Evolutionary conservation across 2,329 filamentous ascomycete species (phyloP).

Genomic region (Trichoderma cornu-damae): DNA sequence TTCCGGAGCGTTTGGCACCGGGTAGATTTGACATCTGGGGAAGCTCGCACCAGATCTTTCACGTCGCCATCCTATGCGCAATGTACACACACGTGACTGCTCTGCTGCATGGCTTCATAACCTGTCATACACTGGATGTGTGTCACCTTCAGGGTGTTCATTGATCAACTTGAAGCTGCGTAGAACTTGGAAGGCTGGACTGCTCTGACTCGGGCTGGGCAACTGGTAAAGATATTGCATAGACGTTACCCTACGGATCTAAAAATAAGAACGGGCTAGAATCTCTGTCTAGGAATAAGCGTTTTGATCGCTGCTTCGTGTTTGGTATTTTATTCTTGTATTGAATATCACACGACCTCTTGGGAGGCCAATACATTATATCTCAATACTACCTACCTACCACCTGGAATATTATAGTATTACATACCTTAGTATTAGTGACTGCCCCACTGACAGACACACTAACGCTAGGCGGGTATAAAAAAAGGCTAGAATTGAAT

Average conservation of each 20-base stretch:
- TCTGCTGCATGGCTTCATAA: background rate
- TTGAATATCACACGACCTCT: too few species aligned
- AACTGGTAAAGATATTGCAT: background rate
- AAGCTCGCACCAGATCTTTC: constrained; percentile 2
- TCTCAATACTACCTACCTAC: too few species aligned
- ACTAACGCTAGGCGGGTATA: too few species aligned
- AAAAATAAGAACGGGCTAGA: background rate
- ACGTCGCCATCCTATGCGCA: constrained; percentile 6
- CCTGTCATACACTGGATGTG: constrained; percentile 4
- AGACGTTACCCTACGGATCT: background rate
- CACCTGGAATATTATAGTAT: too few species aligned
- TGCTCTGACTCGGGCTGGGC: background rate
- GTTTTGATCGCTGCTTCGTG: background rate
- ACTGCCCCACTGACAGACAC: too few species aligned
- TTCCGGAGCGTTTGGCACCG: background rate
- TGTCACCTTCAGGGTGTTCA: constrained; percentile 1
- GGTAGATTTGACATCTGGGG: constrained; percentile 2
- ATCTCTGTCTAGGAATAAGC: background rate
- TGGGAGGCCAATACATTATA: too few species aligned
- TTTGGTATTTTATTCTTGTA: background rate
- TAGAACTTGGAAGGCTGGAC: background rate
- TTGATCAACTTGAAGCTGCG: background rate
- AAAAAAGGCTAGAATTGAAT: too few species aligned
- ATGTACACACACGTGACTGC: constrained; percentile 2
- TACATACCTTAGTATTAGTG: too few species aligned